A percentile compares a stretch with the other conserved stretches of the same genome.
phyloP scores from a whole-genome alignment of 176 grass and related monocot genomes.

The Rhynchospora pubera region DNA sequence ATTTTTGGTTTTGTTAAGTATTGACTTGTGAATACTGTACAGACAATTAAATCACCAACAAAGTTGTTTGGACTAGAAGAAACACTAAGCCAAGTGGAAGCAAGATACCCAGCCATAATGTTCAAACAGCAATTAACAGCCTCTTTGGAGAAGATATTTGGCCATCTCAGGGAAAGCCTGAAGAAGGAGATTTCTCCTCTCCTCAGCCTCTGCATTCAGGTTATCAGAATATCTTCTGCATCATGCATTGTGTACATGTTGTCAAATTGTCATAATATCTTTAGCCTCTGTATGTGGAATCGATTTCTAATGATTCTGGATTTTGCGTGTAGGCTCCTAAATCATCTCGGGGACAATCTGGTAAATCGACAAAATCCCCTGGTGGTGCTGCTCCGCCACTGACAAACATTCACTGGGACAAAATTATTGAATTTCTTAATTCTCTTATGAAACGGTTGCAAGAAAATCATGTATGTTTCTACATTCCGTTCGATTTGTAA shows the following conservation, averaged over 20 bases:
- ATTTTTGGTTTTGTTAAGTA: not conserved
- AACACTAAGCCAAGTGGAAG: constrained; percentile 66
- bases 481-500: constrained; percentile 10
- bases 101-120: constrained; percentile 84
- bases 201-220: constrained; percentile 94
- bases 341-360: constrained; percentile 52
- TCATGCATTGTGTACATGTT: not conserved
- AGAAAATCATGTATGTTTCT: constrained; percentile 58
- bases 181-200: constrained; percentile 95
- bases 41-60: constrained; percentile 55
- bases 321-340: constrained; percentile 66
- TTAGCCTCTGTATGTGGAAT: not conserved
- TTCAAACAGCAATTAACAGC: constrained; percentile 98
- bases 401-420: constrained; percentile 65
- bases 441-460: constrained; percentile 66
- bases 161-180: constrained; percentile 88
- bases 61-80: constrained; percentile 64
- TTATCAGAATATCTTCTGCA: constrained; percentile 22
- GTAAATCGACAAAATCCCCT: constrained; percentile 64
- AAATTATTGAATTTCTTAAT: constrained; percentile 85
- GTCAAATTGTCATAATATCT: not conserved
- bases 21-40: not conserved
- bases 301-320: not conserved
- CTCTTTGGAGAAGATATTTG: constrained; percentile 92
- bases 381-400: constrained; percentile 40